Evolutionary conservation across 306 rosid species (phyloP).

Genomic region (Cicer arietinum): DNA sequence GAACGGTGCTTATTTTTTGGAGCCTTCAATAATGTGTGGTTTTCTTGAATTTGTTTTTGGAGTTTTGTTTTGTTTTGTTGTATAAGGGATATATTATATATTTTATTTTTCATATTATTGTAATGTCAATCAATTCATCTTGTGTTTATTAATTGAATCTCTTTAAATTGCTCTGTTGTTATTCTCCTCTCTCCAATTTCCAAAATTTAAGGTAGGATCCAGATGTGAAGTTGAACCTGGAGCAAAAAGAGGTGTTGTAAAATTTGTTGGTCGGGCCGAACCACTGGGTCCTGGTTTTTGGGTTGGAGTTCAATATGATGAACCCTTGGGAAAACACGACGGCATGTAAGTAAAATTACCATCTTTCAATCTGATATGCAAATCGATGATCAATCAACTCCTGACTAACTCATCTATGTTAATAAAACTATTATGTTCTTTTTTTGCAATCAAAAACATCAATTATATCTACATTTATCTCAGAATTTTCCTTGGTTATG

Average conservation of each 20-base stretch:
- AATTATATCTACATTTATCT: background rate
- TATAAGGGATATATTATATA: conserved; percentile 16
- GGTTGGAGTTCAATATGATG: conserved; percentile 95
- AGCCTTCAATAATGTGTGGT: conserved; percentile 15
- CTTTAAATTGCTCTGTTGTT: conserved; percentile 13
- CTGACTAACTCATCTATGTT: background rate
- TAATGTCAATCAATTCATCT: conserved; percentile 3
- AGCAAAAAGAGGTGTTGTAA: conserved; percentile 78
- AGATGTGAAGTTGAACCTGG: conserved; percentile 97
- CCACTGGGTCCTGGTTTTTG: conserved; percentile 88
- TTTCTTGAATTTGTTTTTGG: background rate
- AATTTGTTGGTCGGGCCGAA: conserved; percentile 80
- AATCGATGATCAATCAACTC: background rate
- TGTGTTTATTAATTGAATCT: conserved; percentile 12
- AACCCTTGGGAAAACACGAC: conserved; percentile 96
- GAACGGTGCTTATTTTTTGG: conserved; percentile 10
- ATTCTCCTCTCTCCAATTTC: conserved; percentile 18
- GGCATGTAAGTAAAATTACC: conserved; percentile 71
- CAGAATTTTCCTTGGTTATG: conserved; percentile 33
- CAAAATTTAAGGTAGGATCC: conserved; percentile 73
- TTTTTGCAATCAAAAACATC: conserved; percentile 27
- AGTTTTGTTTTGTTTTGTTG: conserved; percentile 17
- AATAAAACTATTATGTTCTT: background rate
- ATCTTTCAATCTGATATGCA: conserved; percentile 19
- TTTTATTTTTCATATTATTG: conserved; percentile 25